A percentile compares a stretch with the other conserved stretches of the same genome.
phyloP scores from a whole-genome alignment of 2,329 filamentous ascomycete species.

The Teratosphaeria destructans region DNA sequence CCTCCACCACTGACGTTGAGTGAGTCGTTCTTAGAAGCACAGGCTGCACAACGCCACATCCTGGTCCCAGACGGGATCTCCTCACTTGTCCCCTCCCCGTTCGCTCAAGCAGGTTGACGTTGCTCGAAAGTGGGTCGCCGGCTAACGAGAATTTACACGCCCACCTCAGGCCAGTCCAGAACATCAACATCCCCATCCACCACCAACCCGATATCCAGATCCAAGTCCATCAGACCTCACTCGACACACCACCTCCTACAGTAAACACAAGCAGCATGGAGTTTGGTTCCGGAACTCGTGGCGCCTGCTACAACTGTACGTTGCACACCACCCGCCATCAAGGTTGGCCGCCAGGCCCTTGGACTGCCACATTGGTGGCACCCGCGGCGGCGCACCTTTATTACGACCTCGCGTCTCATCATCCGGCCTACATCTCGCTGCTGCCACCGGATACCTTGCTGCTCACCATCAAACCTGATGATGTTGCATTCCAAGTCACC shows the following conservation, averaged over 20 bases:
- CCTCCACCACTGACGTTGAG: not conserved
- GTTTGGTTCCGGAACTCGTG: conserved; percentile 36
- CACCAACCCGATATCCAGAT: not conserved
- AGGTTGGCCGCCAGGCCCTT: not conserved
- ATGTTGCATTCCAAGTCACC: not conserved
- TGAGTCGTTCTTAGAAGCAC: not conserved
- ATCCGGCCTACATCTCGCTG: not conserved
- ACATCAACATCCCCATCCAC: not conserved
- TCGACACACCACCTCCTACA: not conserved
- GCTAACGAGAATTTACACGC: not conserved
- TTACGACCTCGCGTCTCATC: not conserved
- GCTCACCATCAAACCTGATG: not conserved
- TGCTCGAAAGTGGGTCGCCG: not conserved
- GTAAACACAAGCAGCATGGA: conserved; percentile 32
- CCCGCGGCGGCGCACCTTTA: not conserved
- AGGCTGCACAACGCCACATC: not conserved
- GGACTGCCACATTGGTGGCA: not conserved
- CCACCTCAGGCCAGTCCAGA: not conserved
- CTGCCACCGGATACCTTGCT: not conserved
- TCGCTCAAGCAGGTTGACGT: not conserved
- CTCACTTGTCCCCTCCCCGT: not conserved
- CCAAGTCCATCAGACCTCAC: not conserved
- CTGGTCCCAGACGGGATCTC: not conserved
- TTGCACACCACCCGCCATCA: conserved; percentile 11
- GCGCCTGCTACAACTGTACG: conserved; percentile 49